Percentiles rank a stretch among this genome's conserved stretches.
phyloP scores from a whole-genome alignment of 2,329 filamentous ascomycete genomes.

The Thielaviopsis populi region DNA sequence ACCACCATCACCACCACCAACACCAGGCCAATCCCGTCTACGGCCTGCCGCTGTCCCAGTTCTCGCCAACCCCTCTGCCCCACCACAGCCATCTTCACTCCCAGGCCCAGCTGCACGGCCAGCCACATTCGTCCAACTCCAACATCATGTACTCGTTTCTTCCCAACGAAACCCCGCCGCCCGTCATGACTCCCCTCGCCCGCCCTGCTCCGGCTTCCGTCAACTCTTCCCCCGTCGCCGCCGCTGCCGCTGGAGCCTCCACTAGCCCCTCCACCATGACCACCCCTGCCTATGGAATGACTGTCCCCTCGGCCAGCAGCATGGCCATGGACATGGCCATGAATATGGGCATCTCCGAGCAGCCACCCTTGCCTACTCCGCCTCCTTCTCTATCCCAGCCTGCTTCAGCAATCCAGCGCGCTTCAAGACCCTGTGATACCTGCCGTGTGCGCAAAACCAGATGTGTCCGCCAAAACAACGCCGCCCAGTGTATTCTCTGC shows the following conservation, averaged over 20 bases:
- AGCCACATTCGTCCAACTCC: conserved; percentile 3
- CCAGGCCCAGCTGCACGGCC: not conserved
- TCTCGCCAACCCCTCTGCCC: not conserved
- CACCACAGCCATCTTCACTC: not conserved
- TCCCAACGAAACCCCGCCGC: not conserved
- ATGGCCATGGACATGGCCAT: conserved; percentile 8
- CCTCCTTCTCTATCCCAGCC: conserved; percentile 4
- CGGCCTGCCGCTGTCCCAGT: not conserved
- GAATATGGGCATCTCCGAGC: not conserved
- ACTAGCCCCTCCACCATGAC: not conserved
- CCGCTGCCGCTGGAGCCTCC: not conserved
- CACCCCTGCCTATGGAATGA: not conserved
- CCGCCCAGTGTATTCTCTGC: conserved; percentile 46
- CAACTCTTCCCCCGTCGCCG: not conserved
- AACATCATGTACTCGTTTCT: conserved; percentile 15
- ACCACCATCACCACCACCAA: not conserved
- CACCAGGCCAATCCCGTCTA: not conserved
- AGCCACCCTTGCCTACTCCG: conserved; percentile 1
- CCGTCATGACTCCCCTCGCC: not conserved
- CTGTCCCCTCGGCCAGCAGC: not conserved
- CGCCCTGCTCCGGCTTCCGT: not conserved
- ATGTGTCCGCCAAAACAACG: conserved; percentile 47
- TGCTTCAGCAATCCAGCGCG: conserved; percentile 8
- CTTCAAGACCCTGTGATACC: conserved; percentile 42
- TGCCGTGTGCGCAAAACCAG: conserved; percentile 50